Percentiles rank a stretch among this genome's conserved stretches.
These are phyloP conservation scores for Ustilago hordei DNA, from an alignment of 1,284 basidiomycete species.

Conservation along the genomic window DNA sequence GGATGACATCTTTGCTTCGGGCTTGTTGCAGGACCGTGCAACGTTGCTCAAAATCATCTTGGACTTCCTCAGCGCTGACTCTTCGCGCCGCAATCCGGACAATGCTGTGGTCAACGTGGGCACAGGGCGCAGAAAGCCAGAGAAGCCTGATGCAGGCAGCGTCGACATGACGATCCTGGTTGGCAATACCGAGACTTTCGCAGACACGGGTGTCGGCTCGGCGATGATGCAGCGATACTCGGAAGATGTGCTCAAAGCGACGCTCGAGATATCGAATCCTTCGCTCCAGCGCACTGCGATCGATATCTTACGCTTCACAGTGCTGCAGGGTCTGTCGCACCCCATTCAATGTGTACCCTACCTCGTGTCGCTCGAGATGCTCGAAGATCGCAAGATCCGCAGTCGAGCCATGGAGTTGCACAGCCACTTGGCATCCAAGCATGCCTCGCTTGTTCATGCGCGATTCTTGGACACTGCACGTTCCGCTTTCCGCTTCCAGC, in stretches of 20 bases:
- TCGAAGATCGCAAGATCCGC: slow-evolving; percentile 76
- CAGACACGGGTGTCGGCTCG: slow-evolving; percentile 95
- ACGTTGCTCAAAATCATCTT: slow-evolving; percentile 87
- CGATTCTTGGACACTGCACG: slow-evolving; percentile 83
- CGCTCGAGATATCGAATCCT: slow-evolving; percentile 71
- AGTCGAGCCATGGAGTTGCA: slow-evolving; percentile 84
- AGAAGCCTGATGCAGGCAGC: slow-evolving; percentile 75
- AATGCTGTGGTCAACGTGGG: slow-evolving; percentile 39
- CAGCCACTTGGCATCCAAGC: slow-evolving; percentile 84
- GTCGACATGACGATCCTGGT: slow-evolving; percentile 83
- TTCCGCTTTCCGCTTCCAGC: slow-evolving; percentile 84
- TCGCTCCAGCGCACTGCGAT: slow-evolving; percentile 83
- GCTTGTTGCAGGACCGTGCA: slow-evolving; percentile 79
- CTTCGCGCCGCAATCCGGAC: slow-evolving; percentile 41
- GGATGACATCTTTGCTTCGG: slow-evolving; percentile 82
- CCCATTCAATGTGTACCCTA: slow-evolving; percentile 92
- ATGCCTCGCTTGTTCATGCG: slow-evolving; percentile 87
- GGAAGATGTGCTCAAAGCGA: slow-evolving; percentile 82
- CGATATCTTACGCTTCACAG: slow-evolving; percentile 89
- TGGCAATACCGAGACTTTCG: slow-evolving; percentile 91
- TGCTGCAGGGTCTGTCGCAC: slow-evolving; percentile 94
- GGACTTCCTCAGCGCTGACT: slow-evolving; percentile 72
- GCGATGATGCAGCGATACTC: slow-evolving; percentile 93
- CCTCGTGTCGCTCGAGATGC: slow-evolving; percentile 92
- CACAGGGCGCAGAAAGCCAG: slow-evolving; percentile 36